Conservation (phyloP, 2,329 filamentous ascomycete genomes). For the Cucurbitaria berberidis region DNA sequence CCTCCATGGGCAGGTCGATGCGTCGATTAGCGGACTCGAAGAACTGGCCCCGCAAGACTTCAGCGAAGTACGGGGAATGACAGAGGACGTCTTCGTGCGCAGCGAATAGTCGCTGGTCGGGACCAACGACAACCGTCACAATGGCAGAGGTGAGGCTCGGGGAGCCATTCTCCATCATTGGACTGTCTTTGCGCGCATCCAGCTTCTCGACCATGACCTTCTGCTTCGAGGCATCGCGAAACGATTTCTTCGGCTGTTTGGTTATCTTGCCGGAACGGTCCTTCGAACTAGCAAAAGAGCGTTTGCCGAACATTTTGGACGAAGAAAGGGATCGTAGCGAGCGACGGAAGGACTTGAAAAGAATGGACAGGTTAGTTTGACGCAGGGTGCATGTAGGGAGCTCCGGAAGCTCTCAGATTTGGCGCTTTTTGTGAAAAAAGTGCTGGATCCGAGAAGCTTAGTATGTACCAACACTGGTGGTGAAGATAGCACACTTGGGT, state of each 20-base stretch:
- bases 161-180: conserved; percentile 56
- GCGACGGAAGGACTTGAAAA: conserved; percentile 54
- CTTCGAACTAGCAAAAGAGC: conserved; percentile 77
- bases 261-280: conserved; percentile 88
- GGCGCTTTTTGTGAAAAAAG: conserved; percentile 44
- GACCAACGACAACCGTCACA: conserved; percentile 83
- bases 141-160: conserved; percentile 71
- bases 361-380: conserved; percentile 58
- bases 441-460: conserved; percentile 47
- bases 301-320: conserved; percentile 80
- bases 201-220: conserved; percentile 72
- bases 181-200: conserved; percentile 66
- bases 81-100: conserved; percentile 92
- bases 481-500: conserved; percentile 47
- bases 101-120: conserved; percentile 87
- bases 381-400: conserved; percentile 60
- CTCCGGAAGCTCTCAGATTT: conserved; percentile 59
- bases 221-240: conserved; percentile 80
- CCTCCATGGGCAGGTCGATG: conserved; percentile 78
- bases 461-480: conserved; percentile 45
- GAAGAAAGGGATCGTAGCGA: conserved; percentile 51
- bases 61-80: conserved; percentile 83
- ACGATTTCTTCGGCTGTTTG: conserved; percentile 76
- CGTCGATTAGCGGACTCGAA: conserved; percentile 73
- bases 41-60: conserved; percentile 73